phyloP scores from a whole-genome alignment of 2,329 filamentous ascomycete species.

The Byssochlamys sp. region DNA sequence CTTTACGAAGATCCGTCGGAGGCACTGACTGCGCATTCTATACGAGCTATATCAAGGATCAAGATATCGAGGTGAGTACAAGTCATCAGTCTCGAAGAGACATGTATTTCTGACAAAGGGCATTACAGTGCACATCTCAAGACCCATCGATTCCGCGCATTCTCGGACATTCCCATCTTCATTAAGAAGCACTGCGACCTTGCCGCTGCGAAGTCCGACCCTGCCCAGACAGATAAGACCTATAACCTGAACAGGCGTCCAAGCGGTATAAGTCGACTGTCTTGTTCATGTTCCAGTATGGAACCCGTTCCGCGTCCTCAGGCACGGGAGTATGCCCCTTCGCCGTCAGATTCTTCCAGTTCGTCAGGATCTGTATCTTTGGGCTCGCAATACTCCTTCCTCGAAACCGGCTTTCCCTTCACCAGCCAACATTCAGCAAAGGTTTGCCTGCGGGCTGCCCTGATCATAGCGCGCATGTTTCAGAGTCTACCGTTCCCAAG shows the following conservation, averaged over 20 bases:
- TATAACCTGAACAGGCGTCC: constrained; percentile 9
- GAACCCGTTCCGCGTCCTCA: constrained; percentile 19
- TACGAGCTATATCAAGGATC: constrained; percentile 34
- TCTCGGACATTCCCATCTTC: constrained; percentile 38
- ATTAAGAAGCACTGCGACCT: constrained; percentile 38
- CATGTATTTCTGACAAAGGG: constrained; percentile 3
- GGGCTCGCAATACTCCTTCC: constrained; percentile 7
- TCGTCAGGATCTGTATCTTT: constrained; percentile 22
- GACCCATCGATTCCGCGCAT: constrained; percentile 37
- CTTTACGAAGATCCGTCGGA: constrained; percentile 23
- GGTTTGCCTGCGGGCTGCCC: constrained; percentile 31
- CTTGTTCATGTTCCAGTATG: constrained; percentile 24
- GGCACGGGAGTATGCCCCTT: constrained; percentile 23
- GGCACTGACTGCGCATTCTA: constrained; percentile 28
- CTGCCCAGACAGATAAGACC: constrained; percentile 3
- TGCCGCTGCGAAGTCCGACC: constrained; percentile 19
- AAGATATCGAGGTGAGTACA: constrained; percentile 33
- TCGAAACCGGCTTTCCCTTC: constrained; percentile 28
- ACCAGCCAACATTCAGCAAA: constrained; percentile 32
- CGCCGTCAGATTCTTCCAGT: constrained; percentile 21
- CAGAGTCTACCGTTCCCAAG: constrained; percentile 29
- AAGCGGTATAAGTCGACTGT: constrained; percentile 17
- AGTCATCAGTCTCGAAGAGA: background rate
- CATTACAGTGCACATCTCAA: constrained; percentile 35
- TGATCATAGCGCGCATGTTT: constrained; percentile 35